Evolutionary conservation across 345 rosid species (phyloP).

Genomic region (Brassica carinata): DNA sequence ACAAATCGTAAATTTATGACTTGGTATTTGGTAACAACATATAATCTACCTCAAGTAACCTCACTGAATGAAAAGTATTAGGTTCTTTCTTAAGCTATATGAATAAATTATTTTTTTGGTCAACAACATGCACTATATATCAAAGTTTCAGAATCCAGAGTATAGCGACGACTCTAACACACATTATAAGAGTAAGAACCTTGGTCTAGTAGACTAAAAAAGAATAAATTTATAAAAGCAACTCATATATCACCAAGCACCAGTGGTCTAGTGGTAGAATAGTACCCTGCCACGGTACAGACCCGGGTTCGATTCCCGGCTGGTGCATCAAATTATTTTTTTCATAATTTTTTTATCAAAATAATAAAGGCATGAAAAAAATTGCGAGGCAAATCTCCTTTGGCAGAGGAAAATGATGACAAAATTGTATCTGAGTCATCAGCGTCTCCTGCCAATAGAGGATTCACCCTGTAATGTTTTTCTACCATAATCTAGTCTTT

Average conservation of each 20-base stretch:
- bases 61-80: neutral
- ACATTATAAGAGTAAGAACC: neutral
- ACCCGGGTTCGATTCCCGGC: slow-evolving; percentile 66
- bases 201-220: neutral
- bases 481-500: slow-evolving; percentile 9
- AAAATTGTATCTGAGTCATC: neutral
- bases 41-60: neutral
- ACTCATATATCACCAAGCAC: too few relatives aligned
- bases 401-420: slow-evolving; percentile 34
- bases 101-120: neutral
- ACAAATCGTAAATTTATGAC: neutral
- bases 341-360: too few relatives aligned
- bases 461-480: slow-evolving; percentile 31
- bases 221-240: neutral
- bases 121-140: neutral
- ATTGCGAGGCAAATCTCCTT: slow-evolving; percentile 42
- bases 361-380: too few relatives aligned
- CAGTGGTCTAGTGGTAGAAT: slow-evolving; percentile 76
- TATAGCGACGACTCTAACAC: neutral
- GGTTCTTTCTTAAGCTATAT: neutral
- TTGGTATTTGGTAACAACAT: neutral
- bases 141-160: neutral
- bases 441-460: slow-evolving; percentile 35
- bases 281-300: slow-evolving; percentile 47
- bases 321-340: too few relatives aligned